Evolutionary conservation across 305 asterid genomes (phyloP), one percentile per base, ranked within the genome.

Genomic region (Striga hermonthica): DNA sequence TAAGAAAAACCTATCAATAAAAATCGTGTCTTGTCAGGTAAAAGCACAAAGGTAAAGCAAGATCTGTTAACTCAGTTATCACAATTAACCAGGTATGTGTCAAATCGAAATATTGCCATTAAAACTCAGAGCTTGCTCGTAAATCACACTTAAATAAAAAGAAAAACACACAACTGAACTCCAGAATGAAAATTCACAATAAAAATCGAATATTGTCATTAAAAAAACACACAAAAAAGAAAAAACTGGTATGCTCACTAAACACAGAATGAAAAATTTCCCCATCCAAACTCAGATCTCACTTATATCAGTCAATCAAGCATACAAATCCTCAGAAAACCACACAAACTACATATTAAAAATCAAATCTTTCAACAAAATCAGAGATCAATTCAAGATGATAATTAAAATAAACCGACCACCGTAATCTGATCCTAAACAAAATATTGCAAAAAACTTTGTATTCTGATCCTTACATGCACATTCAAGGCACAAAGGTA

Each of bases 81-180:
- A 59, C 67, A 52, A 61, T 52, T 53, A 54, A 8, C 40, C 10
- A 22, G 64, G 15, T 7, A 52, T 36, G 54, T 61, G 10, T 44
- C 49, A n/a, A 14, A 8, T 10, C 9, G 7, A 9, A 53, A 52
- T 49, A 16, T 6, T 48, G 52, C 47, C 62, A 53, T 49, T 15
- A 36, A 59, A 64, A 55, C 65, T 68, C 52, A 67, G 79, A 73
- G 70, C 75, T 73, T 60, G 75, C 62, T 28, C 37, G 56, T 44
- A 36, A 57, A 48, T 10, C 36, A 28, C 6, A 31, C 16, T n/a
- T 49, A 62, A 70, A 44, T 39, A 64, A 9, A 53, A 68, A 7
- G 49, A 70, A 37, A 7, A n/a, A 66, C 9, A 31, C 28, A 28
- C 3, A 69, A 43, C 28, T 3, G 34, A 62, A 65, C 52, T 15